Percentiles rank a stretch among this genome's conserved stretches.
Evolutionary conservation across 129 eudicot species (phyloP).

Genomic region (Sambucus nigra): DNA sequence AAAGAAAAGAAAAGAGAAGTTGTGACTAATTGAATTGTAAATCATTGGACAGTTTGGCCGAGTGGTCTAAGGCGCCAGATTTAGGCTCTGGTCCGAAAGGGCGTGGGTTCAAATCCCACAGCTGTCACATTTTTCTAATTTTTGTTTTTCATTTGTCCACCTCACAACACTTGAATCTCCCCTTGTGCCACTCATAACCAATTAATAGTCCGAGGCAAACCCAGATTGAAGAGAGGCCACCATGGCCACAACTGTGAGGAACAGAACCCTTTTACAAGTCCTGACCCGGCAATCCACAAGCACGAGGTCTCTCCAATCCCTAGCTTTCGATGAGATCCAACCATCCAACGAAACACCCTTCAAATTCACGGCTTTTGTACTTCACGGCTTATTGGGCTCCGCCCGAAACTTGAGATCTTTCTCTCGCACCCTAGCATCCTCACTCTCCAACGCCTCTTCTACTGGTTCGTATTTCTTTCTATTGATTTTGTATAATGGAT

Average conservation of each 20-base stretch:
- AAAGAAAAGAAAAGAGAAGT: no score
- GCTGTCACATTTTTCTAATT: constrained; percentile 44
- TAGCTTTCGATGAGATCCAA: constrained; percentile 73
- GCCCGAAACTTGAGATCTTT: constrained; percentile 90
- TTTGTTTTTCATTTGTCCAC: no score
- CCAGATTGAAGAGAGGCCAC: constrained; percentile 4
- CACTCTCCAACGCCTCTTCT: constrained; percentile 41
- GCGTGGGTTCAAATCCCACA: constrained; percentile 99
- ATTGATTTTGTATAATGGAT: not conserved
- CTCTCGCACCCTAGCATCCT: constrained; percentile 55
- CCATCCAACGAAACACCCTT: constrained; percentile 33
- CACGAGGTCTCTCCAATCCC: constrained; percentile 51
- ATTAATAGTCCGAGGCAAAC: no score
- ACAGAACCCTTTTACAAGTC: constrained; percentile 28
- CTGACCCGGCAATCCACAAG: constrained; percentile 23
- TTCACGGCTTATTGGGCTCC: constrained; percentile 86
- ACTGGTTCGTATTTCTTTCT: constrained; percentile 14
- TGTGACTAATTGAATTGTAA: no score
- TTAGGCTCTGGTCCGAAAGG: constrained; percentile 99
- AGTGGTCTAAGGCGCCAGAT: constrained; percentile 99
- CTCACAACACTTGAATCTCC: no score
- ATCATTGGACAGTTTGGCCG: constrained; percentile 86
- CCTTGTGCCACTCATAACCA: no score
- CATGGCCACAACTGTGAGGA: constrained; percentile 26
- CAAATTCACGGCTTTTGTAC: constrained; percentile 50